phyloP scores from a whole-genome alignment of 2,329 filamentous ascomycete species.

The Microcyclosporella mali region DNA sequence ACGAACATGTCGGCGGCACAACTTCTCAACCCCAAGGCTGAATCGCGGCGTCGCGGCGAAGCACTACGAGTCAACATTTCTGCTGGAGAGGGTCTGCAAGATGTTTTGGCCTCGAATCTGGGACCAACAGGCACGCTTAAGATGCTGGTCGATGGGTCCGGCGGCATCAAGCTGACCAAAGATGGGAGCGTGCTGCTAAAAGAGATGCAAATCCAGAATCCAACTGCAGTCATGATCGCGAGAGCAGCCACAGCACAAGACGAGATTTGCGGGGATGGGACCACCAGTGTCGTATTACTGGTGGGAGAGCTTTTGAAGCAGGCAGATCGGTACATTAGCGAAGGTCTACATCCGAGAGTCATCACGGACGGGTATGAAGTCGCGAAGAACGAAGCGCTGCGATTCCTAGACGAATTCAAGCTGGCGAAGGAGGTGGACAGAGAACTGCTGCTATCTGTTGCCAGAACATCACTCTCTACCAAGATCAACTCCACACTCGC shows the following conservation, averaged over 20 bases:
- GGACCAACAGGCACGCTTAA: slow-evolving; percentile 92
- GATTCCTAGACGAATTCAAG: slow-evolving; percentile 95
- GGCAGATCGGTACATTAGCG: slow-evolving; percentile 89
- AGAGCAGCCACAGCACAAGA: slow-evolving; percentile 92
- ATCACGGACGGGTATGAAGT: slow-evolving; percentile 98
- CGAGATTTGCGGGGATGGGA: slow-evolving; percentile 96
- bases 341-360: slow-evolving; percentile 93
- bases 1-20: slow-evolving; percentile 87
- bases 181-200: slow-evolving; percentile 82
- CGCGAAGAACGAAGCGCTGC: slow-evolving; percentile 85
- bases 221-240: slow-evolving; percentile 79
- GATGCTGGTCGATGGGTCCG: slow-evolving; percentile 68
- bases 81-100: slow-evolving; percentile 73
- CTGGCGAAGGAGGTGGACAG: slow-evolving; percentile 80
- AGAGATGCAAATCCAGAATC: slow-evolving; percentile 93
- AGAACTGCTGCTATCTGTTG: slow-evolving; percentile 87
- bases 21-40: slow-evolving; percentile 96
- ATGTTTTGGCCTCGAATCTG: slow-evolving; percentile 89
- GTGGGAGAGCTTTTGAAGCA: slow-evolving; percentile 97
- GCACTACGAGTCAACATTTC: slow-evolving; percentile 95
- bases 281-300: slow-evolving; percentile 89
- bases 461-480: slow-evolving; percentile 87
- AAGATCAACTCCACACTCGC: slow-evolving; percentile 89
- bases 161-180: slow-evolving; percentile 93
- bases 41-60: slow-evolving; percentile 95